Base-by-base conservation (phyloP, 306 rosid species). In the Acacia crassicarpa region DNA sequence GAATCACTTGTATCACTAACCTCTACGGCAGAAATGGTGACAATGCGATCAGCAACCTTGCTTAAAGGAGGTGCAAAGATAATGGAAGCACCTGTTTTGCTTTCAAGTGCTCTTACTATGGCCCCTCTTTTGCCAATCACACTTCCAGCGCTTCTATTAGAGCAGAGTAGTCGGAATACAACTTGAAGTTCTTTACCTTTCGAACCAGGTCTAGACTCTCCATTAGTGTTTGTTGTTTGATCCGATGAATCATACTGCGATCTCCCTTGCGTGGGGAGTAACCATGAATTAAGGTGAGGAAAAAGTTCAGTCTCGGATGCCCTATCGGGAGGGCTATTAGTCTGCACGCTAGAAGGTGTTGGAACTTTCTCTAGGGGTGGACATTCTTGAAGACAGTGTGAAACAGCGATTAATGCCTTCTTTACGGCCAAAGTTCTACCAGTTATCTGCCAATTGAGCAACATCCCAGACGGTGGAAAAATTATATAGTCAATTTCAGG, bases 1-100 rank as follows among this genome's bases (percentile, higher is more conserved):
- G 45, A 56, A 63, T 54, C 68, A 67, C 72, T 72, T 23, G 19
- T 7, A 23, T 30, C 79, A 86, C 90, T 85, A 77, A 91, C 94
- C 94, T 91, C 94, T n/a, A 27, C 15, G 13, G 94, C 91, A 76
- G 91, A 89, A 81, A 91, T 82, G 83, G 94, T 91, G 81, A 87
- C 76, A 23, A 87, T 38, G 74, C 94, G 92, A 79, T 91, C 94
- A 53, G 81, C 82, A 78, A 78, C 81, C 84, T 83, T 41, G 40
- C 67, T 81, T 79, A 76, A 67, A 75, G 89, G 87, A 84, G 89
- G 81, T 82, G 90, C 82, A 86, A 91, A 91, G 81, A 51, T 74
- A 56, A 91, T 91, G 72, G 91, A 83, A 83, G 94, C 94, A 51
- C 94, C 92, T 49, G 94, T 83, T 85, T 83, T 81, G 69, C 40